Evolutionary conservation across 768 basidiomycete genomes (phyloP).

Genomic region (Termitomyces sp.): DNA sequence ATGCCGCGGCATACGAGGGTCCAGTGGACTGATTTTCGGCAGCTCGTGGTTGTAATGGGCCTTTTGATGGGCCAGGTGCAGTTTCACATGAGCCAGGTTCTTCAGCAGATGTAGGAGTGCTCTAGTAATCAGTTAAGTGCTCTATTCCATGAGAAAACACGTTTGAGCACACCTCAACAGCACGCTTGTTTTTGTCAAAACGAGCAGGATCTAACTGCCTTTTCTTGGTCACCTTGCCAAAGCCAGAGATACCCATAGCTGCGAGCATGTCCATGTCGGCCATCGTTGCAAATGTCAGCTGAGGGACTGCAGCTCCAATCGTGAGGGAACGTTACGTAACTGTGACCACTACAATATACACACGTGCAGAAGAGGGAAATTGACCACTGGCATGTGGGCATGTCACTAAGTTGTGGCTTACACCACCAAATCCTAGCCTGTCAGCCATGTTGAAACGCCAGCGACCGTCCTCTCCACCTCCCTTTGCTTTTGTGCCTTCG

Average conservation of each 20-base stretch:
- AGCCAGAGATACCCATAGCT: conserved; percentile 80
- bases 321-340: conserved; percentile 8
- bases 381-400: conserved; percentile 1
- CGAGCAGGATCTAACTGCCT: conserved; percentile 67
- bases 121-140: conserved; percentile 2
- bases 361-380: conserved; percentile 5
- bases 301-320: neutral
- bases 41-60: conserved; percentile 1
- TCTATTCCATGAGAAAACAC: neutral
- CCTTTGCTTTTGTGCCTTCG: conserved; percentile 24
- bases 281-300: conserved; percentile 17
- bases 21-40: conserved; percentile 14
- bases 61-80: conserved; percentile 15
- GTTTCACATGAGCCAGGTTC: neutral
- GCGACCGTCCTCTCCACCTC: conserved; percentile 38
- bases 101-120: neutral
- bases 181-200: conserved; percentile 72
- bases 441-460: conserved; percentile 49
- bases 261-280: conserved; percentile 65
- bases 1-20: conserved; percentile 19
- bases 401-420: neutral
- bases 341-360: neutral
- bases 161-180: conserved; percentile 33
- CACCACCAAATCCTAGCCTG: neutral
- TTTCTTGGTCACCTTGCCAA: conserved; percentile 70